A percentile compares a stretch with the other conserved stretches of the same genome.
These are phyloP conservation scores for Tilletia caries DNA, from an alignment of 1,284 basidiomycete genomes.

Conservation along the genomic window DNA sequence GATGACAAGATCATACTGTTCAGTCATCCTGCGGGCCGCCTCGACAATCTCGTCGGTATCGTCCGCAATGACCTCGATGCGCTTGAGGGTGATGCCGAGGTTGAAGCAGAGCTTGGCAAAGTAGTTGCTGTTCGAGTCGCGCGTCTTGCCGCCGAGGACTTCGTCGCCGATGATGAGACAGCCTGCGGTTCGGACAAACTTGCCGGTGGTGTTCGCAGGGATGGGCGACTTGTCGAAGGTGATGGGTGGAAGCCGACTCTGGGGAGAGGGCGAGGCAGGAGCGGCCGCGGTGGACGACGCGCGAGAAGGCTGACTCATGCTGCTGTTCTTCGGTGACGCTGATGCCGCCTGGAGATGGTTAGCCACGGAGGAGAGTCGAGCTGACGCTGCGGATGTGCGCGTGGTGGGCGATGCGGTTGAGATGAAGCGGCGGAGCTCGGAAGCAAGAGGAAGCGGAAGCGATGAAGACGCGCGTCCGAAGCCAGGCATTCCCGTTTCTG, in stretches of 20 bases:
- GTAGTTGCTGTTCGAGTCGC: slow-evolving; percentile 71
- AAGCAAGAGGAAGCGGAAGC: too few relatives aligned
- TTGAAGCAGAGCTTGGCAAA: slow-evolving; percentile 55
- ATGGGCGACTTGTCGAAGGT: slow-evolving; percentile 32
- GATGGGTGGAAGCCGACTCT: neutral
- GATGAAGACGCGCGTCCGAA: too few relatives aligned
- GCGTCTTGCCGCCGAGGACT: slow-evolving; percentile 65
- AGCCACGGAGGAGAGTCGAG: slow-evolving; percentile 4
- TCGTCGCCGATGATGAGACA: slow-evolving; percentile 65
- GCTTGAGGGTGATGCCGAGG: slow-evolving; percentile 50
- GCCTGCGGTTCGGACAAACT: slow-evolving; percentile 36
- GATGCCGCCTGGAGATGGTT: slow-evolving; percentile 4
- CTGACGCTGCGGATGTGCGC: neutral
- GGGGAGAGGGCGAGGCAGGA: neutral
- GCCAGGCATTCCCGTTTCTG: too few relatives aligned
- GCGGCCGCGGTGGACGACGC: neutral
- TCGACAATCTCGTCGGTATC: slow-evolving; percentile 83
- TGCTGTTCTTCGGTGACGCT: neutral
- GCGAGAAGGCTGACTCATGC: neutral
- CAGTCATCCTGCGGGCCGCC: slow-evolving; percentile 76
- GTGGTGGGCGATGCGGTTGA: slow-evolving; percentile 8
- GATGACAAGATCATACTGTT: slow-evolving; percentile 54
- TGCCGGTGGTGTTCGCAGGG: slow-evolving; percentile 27
- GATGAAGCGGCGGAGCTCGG: neutral
- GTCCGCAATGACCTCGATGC: slow-evolving; percentile 87